These are phyloP conservation scores for Geosiphon pyriformis DNA, from an alignment of 192 early-diverging fungal genomes.

Conservation along the genomic window DNA sequence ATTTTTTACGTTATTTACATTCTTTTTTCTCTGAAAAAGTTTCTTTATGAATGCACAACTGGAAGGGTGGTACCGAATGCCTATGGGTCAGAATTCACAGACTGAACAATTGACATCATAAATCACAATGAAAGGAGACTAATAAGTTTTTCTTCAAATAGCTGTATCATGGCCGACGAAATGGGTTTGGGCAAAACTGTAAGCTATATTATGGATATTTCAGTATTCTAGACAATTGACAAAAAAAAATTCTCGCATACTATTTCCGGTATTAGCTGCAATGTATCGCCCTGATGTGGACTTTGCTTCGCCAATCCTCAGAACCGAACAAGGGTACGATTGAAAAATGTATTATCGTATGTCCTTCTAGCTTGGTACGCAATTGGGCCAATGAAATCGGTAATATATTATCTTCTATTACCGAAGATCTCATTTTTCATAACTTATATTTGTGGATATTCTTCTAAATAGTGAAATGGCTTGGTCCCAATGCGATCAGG, in stretches of 20 bases:
- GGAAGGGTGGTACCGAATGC: slow-evolving; percentile 67
- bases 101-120: neutral
- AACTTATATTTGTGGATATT: neutral
- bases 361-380: slow-evolving; percentile 89
- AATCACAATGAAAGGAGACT: neutral
- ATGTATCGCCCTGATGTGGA: slow-evolving; percentile 97
- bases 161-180: slow-evolving; percentile 99
- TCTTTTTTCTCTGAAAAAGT: slow-evolving; percentile 35
- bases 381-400: slow-evolving; percentile 98
- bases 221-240: too few species aligned
- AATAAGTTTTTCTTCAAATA: slow-evolving; percentile 20
- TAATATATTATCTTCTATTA: slow-evolving; percentile 10
- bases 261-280: slow-evolving; percentile 59
- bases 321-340: slow-evolving; percentile 85
- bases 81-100: slow-evolving; percentile 48
- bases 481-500: slow-evolving; percentile 75
- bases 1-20: neutral
- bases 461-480: slow-evolving; percentile 72
- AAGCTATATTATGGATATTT: slow-evolving; percentile 16
- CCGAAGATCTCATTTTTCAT: neutral
- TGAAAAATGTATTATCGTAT: slow-evolving; percentile 95
- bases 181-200: slow-evolving; percentile 88
- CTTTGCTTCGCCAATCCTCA: slow-evolving; percentile 87
- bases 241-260: too few species aligned
- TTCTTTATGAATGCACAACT: slow-evolving; percentile 92